Conservation (phyloP, 75 land plant genomes). For the Pinus taeda region DNA sequence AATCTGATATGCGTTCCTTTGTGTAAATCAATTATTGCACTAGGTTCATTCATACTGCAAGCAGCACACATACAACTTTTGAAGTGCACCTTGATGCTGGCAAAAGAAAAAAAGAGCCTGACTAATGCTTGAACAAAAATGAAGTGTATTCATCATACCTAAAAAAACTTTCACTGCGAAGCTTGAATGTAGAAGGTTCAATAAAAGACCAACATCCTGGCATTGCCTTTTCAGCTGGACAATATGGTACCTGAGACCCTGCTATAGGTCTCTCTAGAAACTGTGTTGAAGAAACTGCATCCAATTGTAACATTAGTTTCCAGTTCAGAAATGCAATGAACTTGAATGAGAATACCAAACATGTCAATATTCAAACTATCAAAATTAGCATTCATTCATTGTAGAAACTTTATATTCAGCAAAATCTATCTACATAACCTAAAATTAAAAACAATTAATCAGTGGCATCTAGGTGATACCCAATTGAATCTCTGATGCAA, state of each 20-base stretch:
- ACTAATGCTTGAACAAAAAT: slow-evolving; percentile 1
- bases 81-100: background rate
- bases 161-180: slow-evolving; percentile 55
- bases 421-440: background rate
- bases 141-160: slow-evolving; percentile 25
- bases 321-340: background rate
- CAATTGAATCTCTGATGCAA: too few relatives aligned
- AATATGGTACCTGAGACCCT: slow-evolving; percentile 67
- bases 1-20: too few relatives aligned
- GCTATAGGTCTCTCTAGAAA: slow-evolving; percentile 68
- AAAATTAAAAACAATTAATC: too few relatives aligned
- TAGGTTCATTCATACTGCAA: background rate
- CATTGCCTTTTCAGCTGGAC: slow-evolving; percentile 46
- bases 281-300: slow-evolving; percentile 47
- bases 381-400: background rate
- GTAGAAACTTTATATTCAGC: background rate
- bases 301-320: slow-evolving; percentile 3
- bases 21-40: background rate
- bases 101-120: background rate
- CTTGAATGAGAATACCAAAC: background rate
- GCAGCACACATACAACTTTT: slow-evolving; percentile 3
- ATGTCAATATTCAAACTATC: background rate
- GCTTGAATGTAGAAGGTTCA: slow-evolving; percentile 64
- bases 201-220: slow-evolving; percentile 64
- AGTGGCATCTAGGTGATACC: too few relatives aligned